These are phyloP conservation scores for Pachyrhizus erosus DNA, from an alignment of 306 rosid species.

Conservation along the genomic window DNA sequence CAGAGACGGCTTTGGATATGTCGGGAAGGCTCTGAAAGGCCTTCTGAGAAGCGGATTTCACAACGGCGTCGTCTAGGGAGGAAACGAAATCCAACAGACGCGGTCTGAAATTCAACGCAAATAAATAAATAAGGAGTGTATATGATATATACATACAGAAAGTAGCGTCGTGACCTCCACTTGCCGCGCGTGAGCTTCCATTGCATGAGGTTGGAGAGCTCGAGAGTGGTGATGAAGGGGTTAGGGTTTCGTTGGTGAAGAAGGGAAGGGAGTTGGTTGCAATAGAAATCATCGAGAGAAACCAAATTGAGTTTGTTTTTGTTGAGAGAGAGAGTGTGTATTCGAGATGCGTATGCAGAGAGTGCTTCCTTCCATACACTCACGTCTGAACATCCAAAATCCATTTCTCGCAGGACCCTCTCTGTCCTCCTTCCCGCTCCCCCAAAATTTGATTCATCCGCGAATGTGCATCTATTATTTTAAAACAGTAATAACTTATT, in stretches of 20 bases:
- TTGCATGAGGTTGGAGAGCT: conserved; percentile 84
- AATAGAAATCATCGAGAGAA: conserved; percentile 71
- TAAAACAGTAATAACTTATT: too few species aligned
- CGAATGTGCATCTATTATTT: too few species aligned
- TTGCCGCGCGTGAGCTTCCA: conserved; percentile 96
- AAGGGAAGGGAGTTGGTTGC: conserved; percentile 67
- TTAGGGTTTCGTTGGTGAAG: conserved; percentile 85
- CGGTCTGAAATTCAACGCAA: conserved; percentile 57
- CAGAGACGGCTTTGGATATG: conserved; percentile 67
- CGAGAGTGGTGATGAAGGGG: conserved; percentile 68
- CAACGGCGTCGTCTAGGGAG: conserved; percentile 62
- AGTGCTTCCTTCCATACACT: conserved; percentile 71
- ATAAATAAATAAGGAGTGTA: neutral
- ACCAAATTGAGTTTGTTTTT: conserved; percentile 63
- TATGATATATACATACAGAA: too few species aligned
- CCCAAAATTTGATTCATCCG: neutral
- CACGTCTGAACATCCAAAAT: conserved; percentile 56
- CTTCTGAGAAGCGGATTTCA: conserved; percentile 67
- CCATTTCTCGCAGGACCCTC: conserved; percentile 46
- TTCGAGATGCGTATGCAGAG: conserved; percentile 53
- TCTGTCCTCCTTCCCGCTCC: conserved; percentile 21
- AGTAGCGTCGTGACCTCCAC: conserved; percentile 63
- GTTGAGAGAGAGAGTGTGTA: conserved; percentile 51
- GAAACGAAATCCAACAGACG: conserved; percentile 88
- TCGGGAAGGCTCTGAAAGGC: conserved; percentile 80